Evolutionary conservation across 1,284 basidiomycete genomes (phyloP).

Genomic region (Malassezia dermatis): DNA sequence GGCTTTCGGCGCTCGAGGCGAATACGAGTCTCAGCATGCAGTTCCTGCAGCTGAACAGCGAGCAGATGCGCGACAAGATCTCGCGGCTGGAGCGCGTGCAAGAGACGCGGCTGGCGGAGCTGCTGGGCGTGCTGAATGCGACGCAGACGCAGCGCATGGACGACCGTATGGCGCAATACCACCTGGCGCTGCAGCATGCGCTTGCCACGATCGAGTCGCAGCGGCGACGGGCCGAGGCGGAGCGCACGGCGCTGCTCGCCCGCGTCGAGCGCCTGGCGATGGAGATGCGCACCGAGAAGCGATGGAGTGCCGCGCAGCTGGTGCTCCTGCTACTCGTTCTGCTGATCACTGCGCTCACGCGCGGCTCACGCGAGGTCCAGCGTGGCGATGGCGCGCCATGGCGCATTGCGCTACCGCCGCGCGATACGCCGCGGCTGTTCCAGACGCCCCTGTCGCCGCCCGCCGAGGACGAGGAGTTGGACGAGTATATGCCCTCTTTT

Average conservation of each 20-base stretch:
- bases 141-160: constrained; percentile 42
- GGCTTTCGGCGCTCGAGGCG: constrained; percentile 70
- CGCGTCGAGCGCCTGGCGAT: constrained; percentile 63
- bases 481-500: neutral
- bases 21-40: constrained; percentile 76
- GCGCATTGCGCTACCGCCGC: neutral
- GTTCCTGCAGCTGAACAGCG: constrained; percentile 83
- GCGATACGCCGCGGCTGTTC: neutral
- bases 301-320: constrained; percentile 70
- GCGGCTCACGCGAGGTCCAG: constrained; percentile 54
- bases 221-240: constrained; percentile 58
- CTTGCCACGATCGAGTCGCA: constrained; percentile 62
- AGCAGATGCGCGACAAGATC: constrained; percentile 65
- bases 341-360: constrained; percentile 70
- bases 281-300: constrained; percentile 72
- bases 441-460: neutral
- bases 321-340: constrained; percentile 66
- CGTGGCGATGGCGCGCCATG: neutral
- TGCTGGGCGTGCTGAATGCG: constrained; percentile 53
- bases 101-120: constrained; percentile 55
- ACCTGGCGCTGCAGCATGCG: constrained; percentile 52
- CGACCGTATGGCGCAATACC: constrained; percentile 6
- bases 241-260: constrained; percentile 59
- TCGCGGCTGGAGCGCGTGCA: constrained; percentile 56
- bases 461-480: neutral